Evolutionary conservation across 139 green algal species (phyloP).

Genomic region (Gonium pectorale): DNA sequence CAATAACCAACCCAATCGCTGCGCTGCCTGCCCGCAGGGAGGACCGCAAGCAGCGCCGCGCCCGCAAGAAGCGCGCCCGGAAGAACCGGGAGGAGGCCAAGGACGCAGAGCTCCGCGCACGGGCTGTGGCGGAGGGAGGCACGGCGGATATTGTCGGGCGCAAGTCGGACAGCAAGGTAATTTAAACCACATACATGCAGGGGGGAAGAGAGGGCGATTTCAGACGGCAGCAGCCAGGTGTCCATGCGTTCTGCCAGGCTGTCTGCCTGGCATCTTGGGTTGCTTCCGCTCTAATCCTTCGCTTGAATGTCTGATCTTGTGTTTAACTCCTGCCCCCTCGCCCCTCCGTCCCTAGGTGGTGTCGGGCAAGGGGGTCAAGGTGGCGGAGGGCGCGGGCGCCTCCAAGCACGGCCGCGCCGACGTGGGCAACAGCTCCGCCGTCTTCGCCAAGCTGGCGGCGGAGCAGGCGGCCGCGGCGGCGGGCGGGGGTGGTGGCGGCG

Average conservation of each 20-base stretch:
- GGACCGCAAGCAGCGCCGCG: slow-evolving; percentile 75
- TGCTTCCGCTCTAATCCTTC: no score
- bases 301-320: no score
- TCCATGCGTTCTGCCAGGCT: no score
- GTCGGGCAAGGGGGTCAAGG: slow-evolving; percentile 50
- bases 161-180: slow-evolving; percentile 61
- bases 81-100: slow-evolving; percentile 66
- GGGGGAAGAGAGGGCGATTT: no score
- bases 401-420: slow-evolving; percentile 53
- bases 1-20: no score
- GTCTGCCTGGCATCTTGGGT: no score
- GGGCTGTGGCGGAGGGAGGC: slow-evolving; percentile 52
- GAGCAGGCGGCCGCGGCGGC: slow-evolving; percentile 50
- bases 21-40: no score
- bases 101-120: slow-evolving; percentile 42
- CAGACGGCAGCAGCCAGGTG: no score
- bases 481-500: neutral
- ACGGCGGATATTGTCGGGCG: slow-evolving; percentile 58
- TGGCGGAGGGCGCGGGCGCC: slow-evolving; percentile 36
- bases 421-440: slow-evolving; percentile 62
- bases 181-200: no score
- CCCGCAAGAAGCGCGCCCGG: slow-evolving; percentile 75
- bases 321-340: no score
- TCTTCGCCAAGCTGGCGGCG: slow-evolving; percentile 81
- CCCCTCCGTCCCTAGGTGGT: slow-evolving; percentile 21